Evolutionary conservation across 2,329 filamentous ascomycete genomes (phyloP).

Genomic region (Xylariales sp.): DNA sequence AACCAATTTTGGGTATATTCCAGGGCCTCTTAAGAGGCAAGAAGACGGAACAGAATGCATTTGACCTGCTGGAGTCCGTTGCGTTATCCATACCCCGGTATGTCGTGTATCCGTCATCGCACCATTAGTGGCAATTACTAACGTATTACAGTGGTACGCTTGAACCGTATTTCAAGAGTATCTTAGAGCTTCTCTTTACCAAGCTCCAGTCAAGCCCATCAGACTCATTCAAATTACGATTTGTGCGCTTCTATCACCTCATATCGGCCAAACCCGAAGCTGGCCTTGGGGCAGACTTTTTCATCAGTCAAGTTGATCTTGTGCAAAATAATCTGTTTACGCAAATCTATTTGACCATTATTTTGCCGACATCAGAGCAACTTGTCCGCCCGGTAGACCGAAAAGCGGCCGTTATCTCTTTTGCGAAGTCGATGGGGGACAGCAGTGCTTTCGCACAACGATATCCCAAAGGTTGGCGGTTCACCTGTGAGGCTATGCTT

Average conservation of each 20-base stretch:
- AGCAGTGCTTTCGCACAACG: slow-evolving; percentile 84
- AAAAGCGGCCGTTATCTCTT: slow-evolving; percentile 91
- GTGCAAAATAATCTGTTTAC: slow-evolving; percentile 85
- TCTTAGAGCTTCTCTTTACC: slow-evolving; percentile 85
- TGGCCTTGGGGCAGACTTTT: slow-evolving; percentile 92
- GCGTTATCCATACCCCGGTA: slow-evolving; percentile 78
- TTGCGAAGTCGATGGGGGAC: slow-evolving; percentile 91
- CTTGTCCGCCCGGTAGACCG: slow-evolving; percentile 88
- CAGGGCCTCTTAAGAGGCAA: slow-evolving; percentile 87
- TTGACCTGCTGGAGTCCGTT: slow-evolving; percentile 88
- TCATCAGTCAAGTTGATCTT: slow-evolving; percentile 84
- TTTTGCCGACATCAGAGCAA: slow-evolving; percentile 90
- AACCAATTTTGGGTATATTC: slow-evolving; percentile 93
- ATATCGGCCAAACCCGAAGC: slow-evolving; percentile 81
- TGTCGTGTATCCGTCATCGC: slow-evolving; percentile 51
- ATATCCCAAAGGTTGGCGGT: slow-evolving; percentile 90
- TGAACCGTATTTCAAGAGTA: slow-evolving; percentile 80
- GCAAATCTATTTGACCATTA: slow-evolving; percentile 85
- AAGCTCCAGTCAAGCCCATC: slow-evolving; percentile 74
- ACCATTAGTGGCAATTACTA: slow-evolving; percentile 20
- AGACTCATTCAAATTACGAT: slow-evolving; percentile 86
- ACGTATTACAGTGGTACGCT: slow-evolving; percentile 64
- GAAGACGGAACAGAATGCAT: slow-evolving; percentile 85
- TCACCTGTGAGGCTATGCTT: slow-evolving; percentile 89
- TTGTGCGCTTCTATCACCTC: slow-evolving; percentile 94